Evolutionary conservation across 495 filamentous ascomycete species (phyloP).

Genomic region (Alectoria sarmentosa): DNA sequence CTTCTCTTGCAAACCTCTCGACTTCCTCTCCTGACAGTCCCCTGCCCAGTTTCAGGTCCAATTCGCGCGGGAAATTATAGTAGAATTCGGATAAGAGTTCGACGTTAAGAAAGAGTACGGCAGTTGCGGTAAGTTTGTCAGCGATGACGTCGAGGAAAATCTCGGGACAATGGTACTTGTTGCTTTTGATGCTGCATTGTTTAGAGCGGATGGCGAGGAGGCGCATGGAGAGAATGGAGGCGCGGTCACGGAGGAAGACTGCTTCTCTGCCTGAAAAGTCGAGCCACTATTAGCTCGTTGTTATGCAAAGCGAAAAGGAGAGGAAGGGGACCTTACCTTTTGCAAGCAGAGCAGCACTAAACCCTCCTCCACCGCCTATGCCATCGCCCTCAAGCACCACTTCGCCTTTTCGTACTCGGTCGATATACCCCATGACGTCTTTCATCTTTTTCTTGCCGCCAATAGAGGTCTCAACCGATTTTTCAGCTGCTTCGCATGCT

Average conservation of each 20-base stretch:
- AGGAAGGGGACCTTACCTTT: constrained; percentile 52
- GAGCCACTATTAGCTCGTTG: no score
- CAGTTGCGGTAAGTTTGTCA: constrained; percentile 88
- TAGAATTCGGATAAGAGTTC: constrained; percentile 96
- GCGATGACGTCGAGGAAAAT: constrained; percentile 96
- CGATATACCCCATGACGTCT: constrained; percentile 88
- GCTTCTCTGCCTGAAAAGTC: constrained; percentile 66
- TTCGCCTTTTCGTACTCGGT: constrained; percentile 77
- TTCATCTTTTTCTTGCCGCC: constrained; percentile 75
- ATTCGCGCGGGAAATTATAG: constrained; percentile 89
- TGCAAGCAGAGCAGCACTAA: constrained; percentile 70
- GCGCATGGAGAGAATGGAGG: constrained; percentile 84
- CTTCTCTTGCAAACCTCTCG: constrained; percentile 86
- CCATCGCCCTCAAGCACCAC: constrained; percentile 77
- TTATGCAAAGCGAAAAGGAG: not conserved
- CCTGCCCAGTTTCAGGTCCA: constrained; percentile 80
- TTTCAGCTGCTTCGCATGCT: constrained; percentile 72
- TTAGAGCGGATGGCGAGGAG: constrained; percentile 77
- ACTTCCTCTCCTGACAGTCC: constrained; percentile 70
- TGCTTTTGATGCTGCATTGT: constrained; percentile 62
- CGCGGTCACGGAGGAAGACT: constrained; percentile 84
- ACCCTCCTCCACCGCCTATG: constrained; percentile 80
- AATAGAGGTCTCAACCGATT: constrained; percentile 63
- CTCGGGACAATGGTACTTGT: constrained; percentile 96
- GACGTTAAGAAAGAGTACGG: constrained; percentile 95